phyloP scores from a whole-genome alignment of 2,329 filamentous ascomycete genomes.

The Trichoderma harzianum region DNA sequence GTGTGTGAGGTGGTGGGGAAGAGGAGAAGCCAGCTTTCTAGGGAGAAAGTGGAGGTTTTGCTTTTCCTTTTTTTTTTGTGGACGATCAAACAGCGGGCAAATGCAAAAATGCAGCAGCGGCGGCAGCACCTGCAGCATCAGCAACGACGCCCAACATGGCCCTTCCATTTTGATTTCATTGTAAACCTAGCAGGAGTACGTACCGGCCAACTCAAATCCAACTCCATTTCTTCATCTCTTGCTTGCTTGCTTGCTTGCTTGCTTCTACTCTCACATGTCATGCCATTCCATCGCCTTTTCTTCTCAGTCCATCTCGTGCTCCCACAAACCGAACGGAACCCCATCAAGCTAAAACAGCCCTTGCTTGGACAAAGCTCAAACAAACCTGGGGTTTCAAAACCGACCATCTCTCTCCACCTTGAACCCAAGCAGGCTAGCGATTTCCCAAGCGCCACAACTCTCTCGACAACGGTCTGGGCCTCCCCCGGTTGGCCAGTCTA shows the following conservation, averaged over 20 bases:
- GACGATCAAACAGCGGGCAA: constrained; percentile 13
- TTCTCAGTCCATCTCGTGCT: no score
- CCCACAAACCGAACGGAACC: background rate
- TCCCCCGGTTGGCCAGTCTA: background rate
- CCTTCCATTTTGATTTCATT: no score
- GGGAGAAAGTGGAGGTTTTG: background rate
- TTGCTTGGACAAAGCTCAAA: constrained; percentile 10
- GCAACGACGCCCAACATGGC: background rate
- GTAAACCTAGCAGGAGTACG: no score
- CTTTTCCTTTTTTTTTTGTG: background rate
- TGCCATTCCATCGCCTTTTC: background rate
- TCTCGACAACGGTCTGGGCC: constrained; percentile 7
- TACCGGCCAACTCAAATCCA: background rate
- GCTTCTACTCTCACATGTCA: background rate
- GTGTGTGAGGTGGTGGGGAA: background rate
- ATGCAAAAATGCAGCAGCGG: background rate
- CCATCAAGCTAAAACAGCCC: constrained; percentile 16
- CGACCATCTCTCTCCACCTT: constrained; percentile 4
- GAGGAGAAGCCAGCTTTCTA: background rate
- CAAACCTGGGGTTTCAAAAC: constrained; percentile 17
- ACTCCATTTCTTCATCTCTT: background rate
- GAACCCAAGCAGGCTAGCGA: constrained; percentile 1
- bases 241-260: background rate
- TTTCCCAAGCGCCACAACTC: background rate
- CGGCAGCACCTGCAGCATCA: background rate